phyloP scores from a whole-genome alignment of 2,329 filamentous ascomycete species.

The Monascus ruber region DNA sequence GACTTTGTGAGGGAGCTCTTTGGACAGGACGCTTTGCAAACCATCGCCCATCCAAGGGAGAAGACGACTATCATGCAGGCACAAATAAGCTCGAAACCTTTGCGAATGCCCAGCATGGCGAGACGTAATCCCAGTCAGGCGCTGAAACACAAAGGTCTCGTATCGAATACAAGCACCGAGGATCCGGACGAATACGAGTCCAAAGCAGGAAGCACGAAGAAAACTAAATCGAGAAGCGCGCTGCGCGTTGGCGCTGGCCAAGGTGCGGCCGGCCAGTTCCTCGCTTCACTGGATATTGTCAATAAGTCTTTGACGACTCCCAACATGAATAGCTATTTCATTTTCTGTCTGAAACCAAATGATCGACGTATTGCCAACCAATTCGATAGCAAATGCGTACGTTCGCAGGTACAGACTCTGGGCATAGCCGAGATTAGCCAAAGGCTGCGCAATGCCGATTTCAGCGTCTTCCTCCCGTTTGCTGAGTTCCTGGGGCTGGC shows the following conservation, averaged over 20 bases:
- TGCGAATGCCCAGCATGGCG: constrained; percentile 85
- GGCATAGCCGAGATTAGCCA: constrained; percentile 97
- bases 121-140: constrained; percentile 57
- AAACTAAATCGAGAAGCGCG: constrained; percentile 23
- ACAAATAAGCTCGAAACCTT: constrained; percentile 88
- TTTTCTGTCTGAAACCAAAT: constrained; percentile 96
- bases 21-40: constrained; percentile 89
- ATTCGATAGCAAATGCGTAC: constrained; percentile 97
- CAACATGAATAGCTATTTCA: constrained; percentile 85
- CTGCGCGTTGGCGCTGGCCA: constrained; percentile 45
- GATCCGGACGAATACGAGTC: constrained; percentile 31
- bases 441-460: constrained; percentile 81
- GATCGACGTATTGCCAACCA: constrained; percentile 95
- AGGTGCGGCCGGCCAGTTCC: constrained; percentile 84
- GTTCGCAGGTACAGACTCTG: constrained; percentile 86
- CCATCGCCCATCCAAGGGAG: constrained; percentile 86
- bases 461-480: constrained; percentile 90
- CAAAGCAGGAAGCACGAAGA: constrained; percentile 19
- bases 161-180: constrained; percentile 20
- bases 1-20: constrained; percentile 84
- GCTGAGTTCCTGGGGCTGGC: constrained; percentile 86
- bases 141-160: constrained; percentile 26
- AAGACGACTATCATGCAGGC: constrained; percentile 87
- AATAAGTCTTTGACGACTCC: constrained; percentile 72
- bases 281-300: constrained; percentile 80